Base-by-base conservation (phyloP, 169 alveolate species). In the Plasmodium gallinaceum region DNA sequence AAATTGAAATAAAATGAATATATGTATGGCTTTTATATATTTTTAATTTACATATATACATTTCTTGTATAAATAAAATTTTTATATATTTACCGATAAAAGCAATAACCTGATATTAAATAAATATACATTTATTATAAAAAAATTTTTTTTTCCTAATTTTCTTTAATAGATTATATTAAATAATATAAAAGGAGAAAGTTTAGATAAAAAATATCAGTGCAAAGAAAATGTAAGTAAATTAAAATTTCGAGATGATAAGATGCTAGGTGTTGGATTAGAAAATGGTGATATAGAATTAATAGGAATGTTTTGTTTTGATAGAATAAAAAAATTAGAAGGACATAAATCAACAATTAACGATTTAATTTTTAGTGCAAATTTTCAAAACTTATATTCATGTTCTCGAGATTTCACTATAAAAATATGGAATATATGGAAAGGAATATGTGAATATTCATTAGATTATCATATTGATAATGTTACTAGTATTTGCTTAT, bases 401-500 rank as follows among this genome's bases (percentile, higher is more conserved):
- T 86, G 92, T 58, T 86, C 92, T 32, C 57, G 92, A 16, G 92
- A 86, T 86, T 69, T 69, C 43, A 86, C 88, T 1, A 86, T 86
- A 14, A 86, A 86, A 58, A 86, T 70, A 24, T 86, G 92, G 92
- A 71, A 86, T 52, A 71, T 86, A 52, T 86, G 75, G 87, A 69
- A 71, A 60, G 87, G 76, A 2, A 32, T 8, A 14, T 86, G 92
- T 60, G 87, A 70, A 64, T 18, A 42, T 26, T 70, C 92, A 14
- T 22, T 86, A 45, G 76, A 86, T 48, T 86, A 86, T 64, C 92
- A 86, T 74, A 71, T 71, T 57, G 92, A 86, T 58, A 86, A 32
- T 70, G 18, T 86, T 58, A 69, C 86, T 7, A 70, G 69, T 57
- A 58, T 86, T 16, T 86, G 62, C 22, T 60, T 86, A 24, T 42